Conservation (phyloP, 208 protist genomes). For the Phytomonas sp. region DNA sequence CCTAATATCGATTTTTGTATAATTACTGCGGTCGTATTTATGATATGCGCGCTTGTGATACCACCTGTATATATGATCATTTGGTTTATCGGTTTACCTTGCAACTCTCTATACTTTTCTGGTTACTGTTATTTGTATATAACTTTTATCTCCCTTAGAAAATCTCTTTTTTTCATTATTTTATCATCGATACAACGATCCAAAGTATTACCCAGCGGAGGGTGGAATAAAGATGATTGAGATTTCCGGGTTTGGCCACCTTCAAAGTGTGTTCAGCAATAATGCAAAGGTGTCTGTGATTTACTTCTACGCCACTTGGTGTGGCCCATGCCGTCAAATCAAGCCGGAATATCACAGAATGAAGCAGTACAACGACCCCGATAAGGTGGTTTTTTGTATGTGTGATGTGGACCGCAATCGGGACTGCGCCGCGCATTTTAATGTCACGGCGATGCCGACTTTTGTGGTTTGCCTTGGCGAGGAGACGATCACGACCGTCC, state of each 20-base stretch:
- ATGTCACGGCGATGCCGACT: constrained; percentile 55
- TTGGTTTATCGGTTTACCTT: neutral
- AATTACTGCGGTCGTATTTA: neutral
- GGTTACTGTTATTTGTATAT: neutral
- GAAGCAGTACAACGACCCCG: constrained; percentile 32
- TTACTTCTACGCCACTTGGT: constrained; percentile 87
- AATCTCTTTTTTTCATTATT: constrained; percentile 9
- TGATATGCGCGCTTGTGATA: neutral
- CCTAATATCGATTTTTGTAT: neutral
- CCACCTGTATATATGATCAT: neutral
- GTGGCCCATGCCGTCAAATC: constrained; percentile 72
- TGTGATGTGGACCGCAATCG: constrained; percentile 77
- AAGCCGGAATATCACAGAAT: constrained; percentile 61
- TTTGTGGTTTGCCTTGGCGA: constrained; percentile 69
- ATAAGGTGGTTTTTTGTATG: constrained; percentile 55
- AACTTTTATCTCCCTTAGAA: neutral
- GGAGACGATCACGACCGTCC: constrained; percentile 30
- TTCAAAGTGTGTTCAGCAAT: constrained; percentile 37
- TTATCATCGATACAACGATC: neutral
- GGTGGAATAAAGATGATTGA: constrained; percentile 40
- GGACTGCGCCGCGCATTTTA: constrained; percentile 46
- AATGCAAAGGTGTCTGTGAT: constrained; percentile 52
- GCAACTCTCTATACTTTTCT: neutral
- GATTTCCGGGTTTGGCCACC: constrained; percentile 55
- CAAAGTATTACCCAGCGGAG: neutral